Evolutionary conservation across 495 filamentous ascomycete genomes (phyloP), one percentile per base, ranked within the genome.

Genomic region (Xylaria flabelliformis): DNA sequence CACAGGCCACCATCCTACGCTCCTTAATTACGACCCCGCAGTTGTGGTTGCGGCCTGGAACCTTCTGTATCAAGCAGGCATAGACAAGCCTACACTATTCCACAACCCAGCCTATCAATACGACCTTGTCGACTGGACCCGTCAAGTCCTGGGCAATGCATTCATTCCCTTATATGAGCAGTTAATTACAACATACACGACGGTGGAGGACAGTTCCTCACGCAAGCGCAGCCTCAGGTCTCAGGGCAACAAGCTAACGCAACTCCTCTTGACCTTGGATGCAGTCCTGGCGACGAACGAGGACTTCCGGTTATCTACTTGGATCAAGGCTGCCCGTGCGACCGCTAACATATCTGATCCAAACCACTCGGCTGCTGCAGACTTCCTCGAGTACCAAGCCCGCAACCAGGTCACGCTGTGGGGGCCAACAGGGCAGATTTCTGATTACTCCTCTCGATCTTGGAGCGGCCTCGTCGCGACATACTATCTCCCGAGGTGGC

Each of bases 401-500:
- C 81, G 83, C 56, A 87, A 88, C 69, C 85, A 88, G 70, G 82
- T 88, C 66, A 88, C 86, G 17, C 79, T 87, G 4, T 89, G 85
- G 85, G 87, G 87, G 0, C 86, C 86, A 0, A 74, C 73, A 3
- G 84, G 86, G 13, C 74, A 89, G 73, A 86, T 88, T 34, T 79
- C 72, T 34, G 86, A 88, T 73, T 88, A 88, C 70, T 85, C 85
- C 2, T 83, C 81, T 0, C 87, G 87, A 70, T 74, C 75, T 48
- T 89, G 85, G 86, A 80, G 80, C 50, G 85, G 85, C 7, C 73
- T 89, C 2, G 80, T 88, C 0, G 78, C 76, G 1, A 80, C 80
- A 2, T 89, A 88, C 77, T 88, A 88, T 70, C 29, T 81, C 1
- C 84, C 81, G 4, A 76, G 87, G 3, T 89, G 86, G 86, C 59